These are phyloP conservation scores for Pleurotus tuber-regium DNA, from an alignment of 768 basidiomycete genomes.

Conservation along the genomic window DNA sequence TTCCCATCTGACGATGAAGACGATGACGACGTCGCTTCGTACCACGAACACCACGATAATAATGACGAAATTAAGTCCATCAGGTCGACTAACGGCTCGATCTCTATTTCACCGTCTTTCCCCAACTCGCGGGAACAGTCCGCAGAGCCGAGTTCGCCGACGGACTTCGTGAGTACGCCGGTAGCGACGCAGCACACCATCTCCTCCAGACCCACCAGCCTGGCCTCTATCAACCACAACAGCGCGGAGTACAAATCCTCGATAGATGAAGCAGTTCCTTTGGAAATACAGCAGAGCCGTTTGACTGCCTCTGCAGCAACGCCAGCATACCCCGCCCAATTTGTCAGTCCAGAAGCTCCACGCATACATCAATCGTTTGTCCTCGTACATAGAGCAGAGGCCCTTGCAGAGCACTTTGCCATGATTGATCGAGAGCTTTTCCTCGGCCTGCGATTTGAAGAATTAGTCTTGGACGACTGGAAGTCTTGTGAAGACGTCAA, in stretches of 20 bases:
- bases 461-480: slow-evolving; percentile 78
- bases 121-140: neutral
- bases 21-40: slow-evolving; percentile 24
- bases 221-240: slow-evolving; percentile 18
- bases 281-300: slow-evolving; percentile 64
- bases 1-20: slow-evolving; percentile 50
- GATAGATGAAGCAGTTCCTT: slow-evolving; percentile 60
- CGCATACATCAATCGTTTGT: slow-evolving; percentile 72
- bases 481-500: slow-evolving; percentile 59
- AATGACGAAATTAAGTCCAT: slow-evolving; percentile 17
- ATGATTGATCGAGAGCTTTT: slow-evolving; percentile 90
- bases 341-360: slow-evolving; percentile 32
- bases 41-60: slow-evolving; percentile 16
- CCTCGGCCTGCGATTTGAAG: slow-evolving; percentile 82
- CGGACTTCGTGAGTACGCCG: slow-evolving; percentile 28
- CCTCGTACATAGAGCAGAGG: slow-evolving; percentile 55
- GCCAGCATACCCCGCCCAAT: slow-evolving; percentile 23
- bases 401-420: slow-evolving; percentile 73
- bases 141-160: neutral
- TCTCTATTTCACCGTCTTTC: neutral
- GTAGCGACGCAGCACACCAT: slow-evolving; percentile 29
- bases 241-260: slow-evolving; percentile 45
- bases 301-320: slow-evolving; percentile 34
- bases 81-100: slow-evolving; percentile 18
- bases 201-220: slow-evolving; percentile 26